phyloP scores from a whole-genome alignment of 2,329 filamentous ascomycete species.

The Aureobasidium sp. region DNA sequence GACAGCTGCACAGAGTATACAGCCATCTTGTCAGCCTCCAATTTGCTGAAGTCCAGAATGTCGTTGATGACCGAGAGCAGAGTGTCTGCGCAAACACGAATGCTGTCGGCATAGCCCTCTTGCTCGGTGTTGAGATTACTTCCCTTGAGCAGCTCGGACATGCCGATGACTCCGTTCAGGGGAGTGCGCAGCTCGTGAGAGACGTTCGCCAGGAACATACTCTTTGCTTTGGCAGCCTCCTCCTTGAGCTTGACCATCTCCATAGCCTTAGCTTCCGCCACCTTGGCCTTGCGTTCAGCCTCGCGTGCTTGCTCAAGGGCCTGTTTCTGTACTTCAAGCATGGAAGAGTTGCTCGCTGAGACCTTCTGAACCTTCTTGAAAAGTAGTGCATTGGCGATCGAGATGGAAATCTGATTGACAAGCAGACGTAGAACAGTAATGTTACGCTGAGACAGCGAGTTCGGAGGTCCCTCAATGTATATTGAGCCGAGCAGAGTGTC shows the following conservation, averaged over 20 bases:
- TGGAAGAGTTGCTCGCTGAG: conserved; percentile 68
- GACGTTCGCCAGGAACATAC: conserved; percentile 60
- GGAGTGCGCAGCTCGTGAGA: conserved; percentile 53
- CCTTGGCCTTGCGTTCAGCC: conserved; percentile 69
- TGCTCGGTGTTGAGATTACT: conserved; percentile 52
- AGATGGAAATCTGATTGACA: conserved; percentile 68
- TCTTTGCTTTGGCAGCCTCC: conserved; percentile 76
- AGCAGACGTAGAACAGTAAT: conserved; percentile 53
- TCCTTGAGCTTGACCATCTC: conserved; percentile 75
- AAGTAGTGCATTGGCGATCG: conserved; percentile 56
- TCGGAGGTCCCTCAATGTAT: conserved; percentile 67
- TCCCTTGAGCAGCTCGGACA: conserved; percentile 55
- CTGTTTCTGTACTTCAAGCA: conserved; percentile 70
- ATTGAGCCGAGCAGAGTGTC: conserved; percentile 65
- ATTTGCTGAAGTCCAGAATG: conserved; percentile 46
- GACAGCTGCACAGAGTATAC: conserved; percentile 54
- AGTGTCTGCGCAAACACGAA: conserved; percentile 56
- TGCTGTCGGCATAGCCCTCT: conserved; percentile 56
- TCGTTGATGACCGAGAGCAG: conserved; percentile 48
- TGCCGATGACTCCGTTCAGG: conserved; percentile 49
- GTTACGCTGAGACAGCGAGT: conserved; percentile 67
- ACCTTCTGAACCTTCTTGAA: conserved; percentile 68
- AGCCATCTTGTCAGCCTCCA: conserved; percentile 48
- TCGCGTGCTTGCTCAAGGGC: conserved; percentile 65
- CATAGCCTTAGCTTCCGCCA: conserved; percentile 68